These are phyloP conservation scores for Aspergillus haitiensis DNA, from an alignment of 495 filamentous ascomycete species.

Conservation along the genomic window DNA sequence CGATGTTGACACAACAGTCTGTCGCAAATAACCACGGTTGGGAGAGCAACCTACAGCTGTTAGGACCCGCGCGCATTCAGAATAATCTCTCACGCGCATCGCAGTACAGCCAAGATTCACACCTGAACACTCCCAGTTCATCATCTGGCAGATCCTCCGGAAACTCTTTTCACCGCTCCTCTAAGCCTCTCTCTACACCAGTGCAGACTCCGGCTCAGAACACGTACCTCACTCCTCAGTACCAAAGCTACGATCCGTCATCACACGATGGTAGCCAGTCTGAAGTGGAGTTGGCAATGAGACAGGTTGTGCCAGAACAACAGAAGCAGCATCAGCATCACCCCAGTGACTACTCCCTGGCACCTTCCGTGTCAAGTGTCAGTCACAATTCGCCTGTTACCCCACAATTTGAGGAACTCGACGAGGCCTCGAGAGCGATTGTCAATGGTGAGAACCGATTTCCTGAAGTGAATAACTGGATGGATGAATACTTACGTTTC, in stretches of 20 bases:
- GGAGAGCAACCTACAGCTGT: slow-evolving; percentile 44
- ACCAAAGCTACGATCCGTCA: slow-evolving; percentile 49
- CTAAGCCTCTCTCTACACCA: slow-evolving; percentile 52
- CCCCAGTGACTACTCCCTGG: slow-evolving; percentile 47
- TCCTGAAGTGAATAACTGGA: slow-evolving; percentile 50
- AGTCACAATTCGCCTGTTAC: slow-evolving; percentile 59
- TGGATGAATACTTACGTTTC: slow-evolving; percentile 62
- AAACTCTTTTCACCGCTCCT: slow-evolving; percentile 36
- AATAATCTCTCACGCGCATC: slow-evolving; percentile 26
- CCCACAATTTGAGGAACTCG: slow-evolving; percentile 55
- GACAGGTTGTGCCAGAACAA: slow-evolving; percentile 56
- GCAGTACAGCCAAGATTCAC: slow-evolving; percentile 26
- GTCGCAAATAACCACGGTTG: slow-evolving; percentile 42
- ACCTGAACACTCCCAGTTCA: slow-evolving; percentile 39
- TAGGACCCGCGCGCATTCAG: slow-evolving; percentile 41
- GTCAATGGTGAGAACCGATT: slow-evolving; percentile 53
- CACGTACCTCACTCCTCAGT: slow-evolving; percentile 45
- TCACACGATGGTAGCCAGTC: slow-evolving; percentile 44
- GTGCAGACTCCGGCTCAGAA: slow-evolving; percentile 48
- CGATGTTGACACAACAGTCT: slow-evolving; percentile 48
- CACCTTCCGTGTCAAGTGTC: slow-evolving; percentile 56
- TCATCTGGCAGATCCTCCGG: slow-evolving; percentile 37
- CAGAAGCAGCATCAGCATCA: slow-evolving; percentile 37
- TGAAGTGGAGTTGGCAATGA: slow-evolving; percentile 54
- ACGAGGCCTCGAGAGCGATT: slow-evolving; percentile 48